phyloP scores from a whole-genome alignment of 2,329 filamentous ascomycete species.

The Eutypella sp. region DNA sequence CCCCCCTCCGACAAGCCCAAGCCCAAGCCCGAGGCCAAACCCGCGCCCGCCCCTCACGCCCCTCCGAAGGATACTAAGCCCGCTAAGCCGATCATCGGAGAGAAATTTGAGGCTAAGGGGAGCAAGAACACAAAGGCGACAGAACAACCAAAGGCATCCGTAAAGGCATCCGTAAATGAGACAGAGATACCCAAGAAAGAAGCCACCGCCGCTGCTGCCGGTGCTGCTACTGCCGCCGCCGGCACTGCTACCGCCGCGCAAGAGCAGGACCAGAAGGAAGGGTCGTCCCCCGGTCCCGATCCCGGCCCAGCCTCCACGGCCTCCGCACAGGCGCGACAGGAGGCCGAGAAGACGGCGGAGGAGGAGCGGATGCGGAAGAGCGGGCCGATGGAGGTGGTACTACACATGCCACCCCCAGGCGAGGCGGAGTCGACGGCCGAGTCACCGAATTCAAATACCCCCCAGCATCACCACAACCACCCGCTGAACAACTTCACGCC shows the following conservation, averaged over 20 bases:
- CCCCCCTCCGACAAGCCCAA: background rate
- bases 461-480: too few species aligned
- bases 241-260: constrained; percentile 2
- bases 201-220: too few species aligned
- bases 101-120: background rate
- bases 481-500: constrained; percentile 64
- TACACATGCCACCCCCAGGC: constrained; percentile 33
- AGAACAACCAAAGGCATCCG: background rate
- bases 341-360: constrained; percentile 19
- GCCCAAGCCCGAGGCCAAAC: too few species aligned
- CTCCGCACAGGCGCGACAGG: constrained; percentile 22
- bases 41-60: constrained; percentile 6
- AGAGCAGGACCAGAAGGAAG: constrained; percentile 2
- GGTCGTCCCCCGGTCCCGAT: constrained; percentile 1
- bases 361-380: constrained; percentile 35
- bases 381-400: constrained; percentile 47
- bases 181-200: constrained; percentile 3
- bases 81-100: background rate
- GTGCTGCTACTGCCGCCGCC: too few species aligned
- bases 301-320: too few species aligned
- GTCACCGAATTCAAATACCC: too few species aligned
- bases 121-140: background rate
- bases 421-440: too few species aligned
- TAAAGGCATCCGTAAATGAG: constrained; percentile 4
- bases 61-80: constrained; percentile 7